Conservation (phyloP, 345 rosid genomes). For the Citrus hindsii region DNA sequence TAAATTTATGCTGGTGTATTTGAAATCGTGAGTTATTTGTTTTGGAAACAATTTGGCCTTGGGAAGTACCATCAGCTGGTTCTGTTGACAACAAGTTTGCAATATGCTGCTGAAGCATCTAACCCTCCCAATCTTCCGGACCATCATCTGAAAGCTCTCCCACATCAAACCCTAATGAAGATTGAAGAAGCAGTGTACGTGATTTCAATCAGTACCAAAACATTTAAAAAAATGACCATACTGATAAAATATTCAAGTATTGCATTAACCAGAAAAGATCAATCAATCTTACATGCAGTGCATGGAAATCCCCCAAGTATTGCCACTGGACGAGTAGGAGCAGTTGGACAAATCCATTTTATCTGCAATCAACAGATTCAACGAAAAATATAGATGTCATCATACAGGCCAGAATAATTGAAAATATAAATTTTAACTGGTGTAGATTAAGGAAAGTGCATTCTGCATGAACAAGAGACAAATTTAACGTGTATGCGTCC, state of each 20-base stretch:
- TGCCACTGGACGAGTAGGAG: slow-evolving; percentile 84
- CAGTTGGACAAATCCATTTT: slow-evolving; percentile 99
- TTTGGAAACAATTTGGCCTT: neutral
- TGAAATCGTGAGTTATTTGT: no score
- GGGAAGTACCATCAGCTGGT: slow-evolving; percentile 72
- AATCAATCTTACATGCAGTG: slow-evolving; percentile 67
- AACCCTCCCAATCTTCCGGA: slow-evolving; percentile 84
- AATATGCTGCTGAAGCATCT: slow-evolving; percentile 91
- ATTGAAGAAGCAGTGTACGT: neutral
- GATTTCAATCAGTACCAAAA: slow-evolving; percentile 1
- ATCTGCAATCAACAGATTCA: slow-evolving; percentile 43
- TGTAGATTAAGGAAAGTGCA: neutral
- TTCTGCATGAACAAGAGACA: neutral
- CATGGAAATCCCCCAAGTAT: slow-evolving; percentile 86
- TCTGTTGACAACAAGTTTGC: slow-evolving; percentile 86
- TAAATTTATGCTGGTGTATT: neutral
- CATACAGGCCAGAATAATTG: neutral
- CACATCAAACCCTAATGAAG: slow-evolving; percentile 78
- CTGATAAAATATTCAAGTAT: neutral
- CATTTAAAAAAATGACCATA: neutral
- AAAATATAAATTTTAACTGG: neutral
- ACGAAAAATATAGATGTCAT: neutral
- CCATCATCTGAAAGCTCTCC: slow-evolving; percentile 81
- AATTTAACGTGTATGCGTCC: slow-evolving; percentile 12
- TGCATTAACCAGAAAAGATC: slow-evolving; percentile 8